Evolutionary conservation across 2,329 filamentous ascomycete genomes (phyloP), one percentile per base, ranked within the genome.

Genomic region (Pleomassaria siparia): DNA sequence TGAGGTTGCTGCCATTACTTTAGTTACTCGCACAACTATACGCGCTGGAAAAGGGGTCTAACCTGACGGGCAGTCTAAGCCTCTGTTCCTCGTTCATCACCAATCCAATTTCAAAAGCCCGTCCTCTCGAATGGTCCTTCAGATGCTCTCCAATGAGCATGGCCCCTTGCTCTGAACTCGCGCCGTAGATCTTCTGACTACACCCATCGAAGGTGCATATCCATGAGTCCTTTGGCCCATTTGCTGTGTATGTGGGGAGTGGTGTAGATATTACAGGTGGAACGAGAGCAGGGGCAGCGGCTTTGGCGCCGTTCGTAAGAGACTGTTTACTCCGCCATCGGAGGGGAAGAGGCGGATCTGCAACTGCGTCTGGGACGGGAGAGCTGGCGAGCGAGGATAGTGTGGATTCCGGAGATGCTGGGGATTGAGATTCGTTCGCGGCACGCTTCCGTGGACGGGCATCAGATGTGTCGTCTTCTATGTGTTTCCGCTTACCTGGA

Each of bases 201-300:
- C 87, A 90, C 20, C 79, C 83, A 10, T 83, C 80, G 51, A 86
- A 77, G 4, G 79, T 78, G 59, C 87, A 90, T 1, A 73, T 74
- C 86, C 86, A 90, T 0, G 82, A 83, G 44, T 85, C 80, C 49
- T 83, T 76, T 0, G 82, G 80, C 0, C 81, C 84, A 26, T 76
- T 71, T 2, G 72, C 43, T 30, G 61, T 53, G 47, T 65, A 67
- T 6, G 66, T 65, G 11, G 69, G 67, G 8, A 70, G 49, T 0
- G 67, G 62, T 4, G 64, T 67, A 1, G 65, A 63, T 22, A 70
- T 48, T 1, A 70, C 46, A 2, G 60, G 51, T 8, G 60, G 52
- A 5, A 55, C 32, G 7, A 63, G 39, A 8, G 29, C 40, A 5
- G 55, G 43, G 15, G 55, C 26, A 30, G 58, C 21, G 2, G 49